phyloP scores from a whole-genome alignment of 2,329 filamentous ascomycete genomes.

The Neopestalotiopsis sp. region DNA sequence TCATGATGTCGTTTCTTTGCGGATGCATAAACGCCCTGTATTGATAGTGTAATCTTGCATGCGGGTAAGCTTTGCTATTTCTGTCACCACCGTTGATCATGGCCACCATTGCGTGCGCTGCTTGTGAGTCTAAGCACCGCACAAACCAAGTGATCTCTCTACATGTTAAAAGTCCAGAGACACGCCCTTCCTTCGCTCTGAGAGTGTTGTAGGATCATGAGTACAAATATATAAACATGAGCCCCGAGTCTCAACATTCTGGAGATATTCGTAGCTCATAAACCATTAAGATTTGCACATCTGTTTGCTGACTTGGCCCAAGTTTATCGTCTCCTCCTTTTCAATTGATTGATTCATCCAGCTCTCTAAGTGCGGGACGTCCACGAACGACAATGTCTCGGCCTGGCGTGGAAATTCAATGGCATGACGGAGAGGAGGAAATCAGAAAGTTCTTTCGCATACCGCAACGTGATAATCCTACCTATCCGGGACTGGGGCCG shows the following conservation, averaged over 20 bases:
- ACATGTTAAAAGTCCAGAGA: too few species aligned
- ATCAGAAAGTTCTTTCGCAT: conserved; percentile 68
- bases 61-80: neutral
- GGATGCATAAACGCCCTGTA: neutral
- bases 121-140: too few species aligned
- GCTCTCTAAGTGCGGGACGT: neutral
- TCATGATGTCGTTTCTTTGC: neutral
- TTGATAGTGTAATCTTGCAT: neutral
- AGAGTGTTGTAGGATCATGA: too few species aligned
- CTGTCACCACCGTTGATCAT: conserved; percentile 22
- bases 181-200: too few species aligned
- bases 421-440: conserved; percentile 69
- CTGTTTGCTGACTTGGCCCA: neutral
- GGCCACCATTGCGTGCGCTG: too few species aligned
- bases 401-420: conserved; percentile 35
- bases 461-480: conserved; percentile 68
- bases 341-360: too few species aligned
- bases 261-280: too few species aligned
- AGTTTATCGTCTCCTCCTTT: neutral
- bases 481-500: conserved; percentile 63
- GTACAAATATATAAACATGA: too few species aligned
- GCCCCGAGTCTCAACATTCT: too few species aligned
- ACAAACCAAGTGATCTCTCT: too few species aligned
- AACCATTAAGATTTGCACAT: neutral
- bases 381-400: neutral